These are phyloP conservation scores for Monocercomonoides exilis DNA, from an alignment of 78 protist species.

Conservation along the genomic window DNA sequence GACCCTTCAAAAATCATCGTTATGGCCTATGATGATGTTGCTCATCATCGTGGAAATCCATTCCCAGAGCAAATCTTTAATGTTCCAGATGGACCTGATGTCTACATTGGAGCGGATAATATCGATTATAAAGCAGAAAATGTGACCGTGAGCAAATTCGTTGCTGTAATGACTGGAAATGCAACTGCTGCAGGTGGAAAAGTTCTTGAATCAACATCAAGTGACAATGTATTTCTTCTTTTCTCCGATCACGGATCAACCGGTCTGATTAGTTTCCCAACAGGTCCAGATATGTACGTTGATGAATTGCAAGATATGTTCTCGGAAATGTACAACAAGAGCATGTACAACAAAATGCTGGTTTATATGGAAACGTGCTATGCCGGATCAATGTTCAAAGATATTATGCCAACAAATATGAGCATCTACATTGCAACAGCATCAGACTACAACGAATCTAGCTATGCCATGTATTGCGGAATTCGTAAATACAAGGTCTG, in stretches of 20 bases:
- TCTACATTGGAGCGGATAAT: not conserved
- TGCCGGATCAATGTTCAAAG: not conserved
- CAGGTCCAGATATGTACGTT: not conserved
- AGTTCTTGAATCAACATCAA: not conserved
- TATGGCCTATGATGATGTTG: too few species aligned
- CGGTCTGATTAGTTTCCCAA: not conserved
- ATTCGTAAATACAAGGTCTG: not conserved
- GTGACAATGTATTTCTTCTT: not conserved
- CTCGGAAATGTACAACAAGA: not conserved
- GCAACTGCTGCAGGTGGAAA: not conserved
- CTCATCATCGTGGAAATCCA: not conserved
- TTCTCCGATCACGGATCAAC: not conserved
- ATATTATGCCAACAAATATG: not conserved
- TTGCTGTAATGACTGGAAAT: not conserved
- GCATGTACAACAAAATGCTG: not conserved
- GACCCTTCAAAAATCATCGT: too few species aligned
- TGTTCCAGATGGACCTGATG: not conserved
- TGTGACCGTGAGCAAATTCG: not conserved
- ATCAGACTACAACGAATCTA: not conserved
- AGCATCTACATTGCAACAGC: not conserved
- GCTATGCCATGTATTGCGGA: not conserved
- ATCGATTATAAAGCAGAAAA: not conserved
- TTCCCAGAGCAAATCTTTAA: slow-evolving; percentile 1
- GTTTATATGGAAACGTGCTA: not conserved
- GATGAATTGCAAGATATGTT: not conserved